These are phyloP conservation scores for Aureobasidium leucospermi DNA, from an alignment of 2,329 filamentous ascomycete species.

Conservation along the genomic window DNA sequence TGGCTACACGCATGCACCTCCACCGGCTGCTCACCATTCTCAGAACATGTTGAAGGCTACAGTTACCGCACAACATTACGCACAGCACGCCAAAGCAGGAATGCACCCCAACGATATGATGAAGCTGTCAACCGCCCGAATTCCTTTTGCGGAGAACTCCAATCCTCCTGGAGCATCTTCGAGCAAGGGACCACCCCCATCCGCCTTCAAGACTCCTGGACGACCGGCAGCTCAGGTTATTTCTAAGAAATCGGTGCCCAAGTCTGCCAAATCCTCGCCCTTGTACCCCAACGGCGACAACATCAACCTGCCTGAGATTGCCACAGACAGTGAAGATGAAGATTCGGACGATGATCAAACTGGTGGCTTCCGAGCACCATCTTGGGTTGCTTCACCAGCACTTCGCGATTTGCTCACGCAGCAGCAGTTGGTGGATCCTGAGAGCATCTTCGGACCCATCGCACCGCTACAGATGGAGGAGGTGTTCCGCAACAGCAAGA, in stretches of 20 bases:
- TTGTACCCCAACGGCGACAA: constrained; percentile 82
- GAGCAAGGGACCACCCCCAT: constrained; percentile 20
- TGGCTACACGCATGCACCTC: constrained; percentile 55
- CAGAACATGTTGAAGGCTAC: constrained; percentile 55
- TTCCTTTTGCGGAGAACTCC: constrained; percentile 72
- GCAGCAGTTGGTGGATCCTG: constrained; percentile 81
- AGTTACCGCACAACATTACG: constrained; percentile 59
- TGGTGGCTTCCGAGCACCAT: constrained; percentile 56
- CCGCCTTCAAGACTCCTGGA: constrained; percentile 59
- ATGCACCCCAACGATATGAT: constrained; percentile 72
- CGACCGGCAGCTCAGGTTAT: constrained; percentile 39
- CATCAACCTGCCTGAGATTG: constrained; percentile 90
- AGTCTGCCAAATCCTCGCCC: constrained; percentile 67
- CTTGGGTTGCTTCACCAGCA: constrained; percentile 85
- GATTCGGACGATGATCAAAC: constrained; percentile 46
- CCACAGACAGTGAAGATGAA: constrained; percentile 88
- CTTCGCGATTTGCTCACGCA: constrained; percentile 66
- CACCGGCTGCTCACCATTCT: constrained; percentile 42
- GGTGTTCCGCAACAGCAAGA: constrained; percentile 77
- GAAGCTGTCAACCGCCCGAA: constrained; percentile 81
- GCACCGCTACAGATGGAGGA: constrained; percentile 90
- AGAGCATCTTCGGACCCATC: constrained; percentile 81
- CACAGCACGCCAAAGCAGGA: constrained; percentile 43
- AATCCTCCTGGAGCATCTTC: constrained; percentile 37
- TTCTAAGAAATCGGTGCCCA: constrained; percentile 35